A percentile compares a stretch with the other conserved stretches of the same genome.
These are phyloP conservation scores for Stagonosporopsis rhizophila DNA, from an alignment of 2,329 filamentous ascomycete species.

Conservation along the genomic window DNA sequence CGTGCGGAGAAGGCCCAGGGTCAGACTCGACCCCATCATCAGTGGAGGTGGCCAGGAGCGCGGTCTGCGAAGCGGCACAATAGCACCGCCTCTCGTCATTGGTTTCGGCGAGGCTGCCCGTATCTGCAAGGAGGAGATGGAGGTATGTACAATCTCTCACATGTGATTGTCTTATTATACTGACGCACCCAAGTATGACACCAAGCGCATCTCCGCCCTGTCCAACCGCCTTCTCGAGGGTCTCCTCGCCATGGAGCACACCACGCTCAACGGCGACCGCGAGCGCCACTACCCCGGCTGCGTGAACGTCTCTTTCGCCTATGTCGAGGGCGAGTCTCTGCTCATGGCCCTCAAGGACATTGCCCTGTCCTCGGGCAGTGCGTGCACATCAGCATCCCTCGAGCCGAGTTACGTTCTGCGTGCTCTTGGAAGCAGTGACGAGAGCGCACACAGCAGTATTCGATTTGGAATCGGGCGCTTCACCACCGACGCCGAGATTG, in stretches of 20 bases:
- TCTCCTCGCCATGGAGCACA: slow-evolving; percentile 89
- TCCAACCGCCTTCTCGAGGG: slow-evolving; percentile 85
- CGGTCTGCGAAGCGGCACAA: slow-evolving; percentile 90
- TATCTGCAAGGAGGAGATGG: slow-evolving; percentile 87
- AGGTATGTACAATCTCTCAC: slow-evolving; percentile 66
- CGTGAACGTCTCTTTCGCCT: slow-evolving; percentile 97
- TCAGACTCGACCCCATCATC: slow-evolving; percentile 95
- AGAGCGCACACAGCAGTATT: slow-evolving; percentile 97
- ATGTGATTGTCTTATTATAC: neutral
- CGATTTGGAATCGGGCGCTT: slow-evolving; percentile 97
- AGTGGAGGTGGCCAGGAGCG: slow-evolving; percentile 95
- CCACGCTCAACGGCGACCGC: slow-evolving; percentile 85
- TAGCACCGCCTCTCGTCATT: slow-evolving; percentile 86
- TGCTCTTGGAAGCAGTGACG: slow-evolving; percentile 93
- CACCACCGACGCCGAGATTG: slow-evolving; percentile 92
- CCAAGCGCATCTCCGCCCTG: slow-evolving; percentile 79
- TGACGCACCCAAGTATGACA: slow-evolving; percentile 75
- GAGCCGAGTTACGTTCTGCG: slow-evolving; percentile 96
- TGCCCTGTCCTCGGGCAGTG: slow-evolving; percentile 92
- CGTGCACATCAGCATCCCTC: slow-evolving; percentile 94
- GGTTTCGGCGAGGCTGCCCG: slow-evolving; percentile 96
- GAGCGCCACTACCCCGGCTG: slow-evolving; percentile 91
- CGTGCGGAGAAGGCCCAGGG: slow-evolving; percentile 87
- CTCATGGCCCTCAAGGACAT: slow-evolving; percentile 99
- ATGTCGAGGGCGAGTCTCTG: slow-evolving; percentile 96